Conservation (phyloP, 2,329 filamentous ascomycete species). For the Pezicula rhizophila region DNA sequence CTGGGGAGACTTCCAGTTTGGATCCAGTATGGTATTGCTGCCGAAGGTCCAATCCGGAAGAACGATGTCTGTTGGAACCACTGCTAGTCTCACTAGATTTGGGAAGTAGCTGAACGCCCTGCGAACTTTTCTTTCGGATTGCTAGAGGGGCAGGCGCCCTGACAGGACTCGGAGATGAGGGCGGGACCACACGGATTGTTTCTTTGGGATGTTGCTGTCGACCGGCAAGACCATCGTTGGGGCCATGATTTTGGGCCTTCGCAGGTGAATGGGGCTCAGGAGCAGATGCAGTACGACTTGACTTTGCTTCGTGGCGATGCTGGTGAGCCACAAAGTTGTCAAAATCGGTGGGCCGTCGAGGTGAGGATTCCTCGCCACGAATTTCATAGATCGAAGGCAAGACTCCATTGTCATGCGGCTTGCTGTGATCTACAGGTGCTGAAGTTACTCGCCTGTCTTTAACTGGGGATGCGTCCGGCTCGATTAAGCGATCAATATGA, state of each 20-base stretch:
- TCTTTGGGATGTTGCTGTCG: constrained; percentile 11
- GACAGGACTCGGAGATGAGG: constrained; percentile 22
- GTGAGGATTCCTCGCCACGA: constrained; percentile 15
- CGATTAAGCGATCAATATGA: constrained; percentile 51
- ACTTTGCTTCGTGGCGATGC: constrained; percentile 9
- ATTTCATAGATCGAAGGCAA: constrained; percentile 25
- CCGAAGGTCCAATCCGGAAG: constrained; percentile 13
- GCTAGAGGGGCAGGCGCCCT: constrained; percentile 25
- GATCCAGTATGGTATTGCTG: constrained; percentile 15
- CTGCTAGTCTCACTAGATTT: constrained; percentile 8
- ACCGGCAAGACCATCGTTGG: constrained; percentile 3
- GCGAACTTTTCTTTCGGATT: constrained; percentile 25
- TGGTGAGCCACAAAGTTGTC: constrained; percentile 7
- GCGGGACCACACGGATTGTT: constrained; percentile 24
- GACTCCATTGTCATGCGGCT: constrained; percentile 4
- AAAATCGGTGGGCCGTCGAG: constrained; percentile 7
- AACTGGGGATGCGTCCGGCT: constrained; percentile 26
- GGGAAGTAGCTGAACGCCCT: constrained; percentile 8
- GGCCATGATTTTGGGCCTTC: constrained; percentile 7
- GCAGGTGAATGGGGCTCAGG: constrained; percentile 19
- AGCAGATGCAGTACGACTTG: constrained; percentile 23
- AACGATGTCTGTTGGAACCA: background rate
- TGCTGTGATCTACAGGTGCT: constrained; percentile 31
- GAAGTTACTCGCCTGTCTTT: constrained; percentile 37
- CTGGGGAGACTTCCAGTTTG: constrained; percentile 5